A percentile compares a stretch with the other conserved stretches of the same genome.
Conservation (phyloP, 106 monocot genomes). For the Dendrobium chrysotoxum region DNA sequence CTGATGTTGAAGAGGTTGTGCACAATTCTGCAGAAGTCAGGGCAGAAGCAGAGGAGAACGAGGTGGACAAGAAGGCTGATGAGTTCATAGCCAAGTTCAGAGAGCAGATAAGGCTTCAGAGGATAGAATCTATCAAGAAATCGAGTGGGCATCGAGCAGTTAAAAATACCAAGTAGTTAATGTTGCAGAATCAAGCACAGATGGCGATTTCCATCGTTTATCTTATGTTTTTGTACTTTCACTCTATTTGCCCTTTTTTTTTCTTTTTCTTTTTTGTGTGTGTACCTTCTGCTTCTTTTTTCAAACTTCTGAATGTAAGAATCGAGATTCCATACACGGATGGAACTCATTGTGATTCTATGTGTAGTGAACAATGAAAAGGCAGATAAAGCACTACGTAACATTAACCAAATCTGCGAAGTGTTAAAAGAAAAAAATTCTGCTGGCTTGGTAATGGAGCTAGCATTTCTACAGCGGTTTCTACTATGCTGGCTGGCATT, state of each 20-base stretch:
- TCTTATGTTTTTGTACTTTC: neutral
- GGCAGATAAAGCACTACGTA: no score
- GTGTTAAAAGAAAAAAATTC: no score
- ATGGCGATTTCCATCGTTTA: neutral
- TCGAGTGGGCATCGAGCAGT: conserved; percentile 30
- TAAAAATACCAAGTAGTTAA: conserved; percentile 2
- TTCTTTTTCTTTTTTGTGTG: neutral
- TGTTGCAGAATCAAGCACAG: neutral
- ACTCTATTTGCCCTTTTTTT: neutral
- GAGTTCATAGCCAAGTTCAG: conserved; percentile 97
- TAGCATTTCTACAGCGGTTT: no score
- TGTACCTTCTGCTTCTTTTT: neutral
- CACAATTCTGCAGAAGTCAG: conserved; percentile 1
- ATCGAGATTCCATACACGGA: neutral
- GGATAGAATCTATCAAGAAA: conserved; percentile 86
- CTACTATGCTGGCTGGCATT: no score
- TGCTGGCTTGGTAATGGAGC: no score
- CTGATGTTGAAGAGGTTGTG: conserved; percentile 4
- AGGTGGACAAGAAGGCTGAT: conserved; percentile 97
- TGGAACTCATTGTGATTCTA: neutral
- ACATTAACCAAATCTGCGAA: no score
- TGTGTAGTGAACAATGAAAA: no score
- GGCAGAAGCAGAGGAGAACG: conserved; percentile 33
- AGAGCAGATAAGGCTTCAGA: conserved; percentile 92
- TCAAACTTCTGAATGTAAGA: neutral